Evolutionary conservation across 257 asterid genomes (phyloP).

Genomic region (Petrea volubilis): DNA sequence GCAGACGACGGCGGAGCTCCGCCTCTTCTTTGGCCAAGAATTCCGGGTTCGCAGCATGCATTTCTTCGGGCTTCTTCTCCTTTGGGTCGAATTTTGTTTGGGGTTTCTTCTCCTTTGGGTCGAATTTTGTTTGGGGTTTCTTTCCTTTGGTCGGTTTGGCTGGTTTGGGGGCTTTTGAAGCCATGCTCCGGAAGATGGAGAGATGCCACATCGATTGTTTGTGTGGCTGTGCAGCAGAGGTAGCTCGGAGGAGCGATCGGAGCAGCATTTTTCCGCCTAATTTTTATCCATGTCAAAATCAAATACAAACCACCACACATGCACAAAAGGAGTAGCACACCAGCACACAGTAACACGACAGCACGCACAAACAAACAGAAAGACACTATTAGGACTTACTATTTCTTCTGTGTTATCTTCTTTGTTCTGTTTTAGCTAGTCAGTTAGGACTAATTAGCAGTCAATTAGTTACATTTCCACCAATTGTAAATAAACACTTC

Average conservation of each 20-base stretch:
- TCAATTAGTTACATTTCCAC: too few species aligned
- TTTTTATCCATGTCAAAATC: too few species aligned
- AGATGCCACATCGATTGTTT: slow-evolving; percentile 36
- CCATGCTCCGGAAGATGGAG: slow-evolving; percentile 43
- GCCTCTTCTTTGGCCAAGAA: slow-evolving; percentile 40
- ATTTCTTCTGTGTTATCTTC: too few species aligned
- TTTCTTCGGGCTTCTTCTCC: slow-evolving; percentile 44
- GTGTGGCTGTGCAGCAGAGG: slow-evolving; percentile 39
- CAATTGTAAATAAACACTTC: too few species aligned
- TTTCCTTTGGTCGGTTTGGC: slow-evolving; percentile 34
- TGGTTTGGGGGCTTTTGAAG: slow-evolving; percentile 43
- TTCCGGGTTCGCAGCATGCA: slow-evolving; percentile 32
- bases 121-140: slow-evolving; percentile 42
- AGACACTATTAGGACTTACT: too few species aligned
- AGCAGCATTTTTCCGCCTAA: slow-evolving; percentile 57
- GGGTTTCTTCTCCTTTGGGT: slow-evolving; percentile 41
- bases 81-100: slow-evolving; percentile 42
- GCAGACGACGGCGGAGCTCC: slow-evolving; percentile 67
- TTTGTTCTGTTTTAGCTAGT: too few species aligned
- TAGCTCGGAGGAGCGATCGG: slow-evolving; percentile 70
- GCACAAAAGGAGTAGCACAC: too few species aligned
- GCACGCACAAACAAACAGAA: too few species aligned
- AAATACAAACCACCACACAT: too few species aligned
- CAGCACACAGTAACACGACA: too few species aligned
- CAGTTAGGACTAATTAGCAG: too few species aligned